Percentiles rank a stretch among this genome's conserved stretches.
These are phyloP conservation scores for Chrysophaeum taylorii DNA, from an alignment of 352 stramenopile genomes.

Conservation along the genomic window DNA sequence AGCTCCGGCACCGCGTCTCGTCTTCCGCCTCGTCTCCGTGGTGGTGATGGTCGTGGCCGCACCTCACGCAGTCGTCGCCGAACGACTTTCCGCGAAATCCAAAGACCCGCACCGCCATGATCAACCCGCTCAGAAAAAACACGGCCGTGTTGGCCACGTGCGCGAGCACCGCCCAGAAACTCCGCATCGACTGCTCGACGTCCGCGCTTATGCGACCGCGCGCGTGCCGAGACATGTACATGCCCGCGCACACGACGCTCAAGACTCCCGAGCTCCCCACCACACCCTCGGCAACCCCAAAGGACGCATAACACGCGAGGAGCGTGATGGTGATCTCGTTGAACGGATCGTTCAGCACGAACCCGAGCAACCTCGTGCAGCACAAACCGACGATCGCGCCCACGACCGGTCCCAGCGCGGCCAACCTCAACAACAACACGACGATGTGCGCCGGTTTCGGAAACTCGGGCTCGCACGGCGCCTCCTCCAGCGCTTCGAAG, in stretches of 20 bases:
- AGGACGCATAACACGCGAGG: conserved; percentile 33
- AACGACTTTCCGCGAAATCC: neutral
- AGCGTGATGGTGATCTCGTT: conserved; percentile 45
- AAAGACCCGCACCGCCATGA: neutral
- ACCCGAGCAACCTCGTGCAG: conserved; percentile 32
- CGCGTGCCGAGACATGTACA: neutral
- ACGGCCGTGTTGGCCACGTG: conserved; percentile 27
- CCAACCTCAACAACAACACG: conserved; percentile 45
- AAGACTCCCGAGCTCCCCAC: conserved; percentile 29
- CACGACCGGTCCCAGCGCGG: conserved; percentile 41
- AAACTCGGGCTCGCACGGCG: neutral
- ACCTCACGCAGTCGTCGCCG: neutral
- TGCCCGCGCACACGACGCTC: neutral
- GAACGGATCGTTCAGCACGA: conserved; percentile 40
- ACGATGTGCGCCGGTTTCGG: conserved; percentile 20
- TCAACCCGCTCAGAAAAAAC: conserved; percentile 27
- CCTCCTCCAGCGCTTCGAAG: conserved; percentile 14
- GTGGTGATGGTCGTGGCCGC: neutral
- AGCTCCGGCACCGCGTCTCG: no score
- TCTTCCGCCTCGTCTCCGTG: no score
- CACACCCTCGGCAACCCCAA: conserved; percentile 35
- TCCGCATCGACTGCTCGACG: neutral
- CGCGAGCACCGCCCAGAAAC: conserved; percentile 19
- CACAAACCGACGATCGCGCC: conserved; percentile 47
- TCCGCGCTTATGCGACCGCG: neutral